Conservation (phyloP, 148 eudicot species). For the Chenopodium formosanum region DNA sequence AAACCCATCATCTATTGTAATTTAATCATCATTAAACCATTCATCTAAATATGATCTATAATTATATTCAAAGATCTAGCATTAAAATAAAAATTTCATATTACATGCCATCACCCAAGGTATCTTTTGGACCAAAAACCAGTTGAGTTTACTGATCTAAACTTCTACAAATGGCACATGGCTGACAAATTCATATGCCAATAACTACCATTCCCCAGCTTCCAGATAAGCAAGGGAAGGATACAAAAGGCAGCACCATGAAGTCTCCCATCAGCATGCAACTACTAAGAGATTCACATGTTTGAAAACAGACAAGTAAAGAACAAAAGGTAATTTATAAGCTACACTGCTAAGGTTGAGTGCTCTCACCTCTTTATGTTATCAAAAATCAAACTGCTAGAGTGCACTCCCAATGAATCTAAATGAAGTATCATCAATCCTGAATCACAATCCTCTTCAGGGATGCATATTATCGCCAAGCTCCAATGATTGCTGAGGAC, state of each 20-base stretch:
- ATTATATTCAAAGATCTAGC: too few species aligned
- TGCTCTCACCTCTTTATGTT: constrained; percentile 56
- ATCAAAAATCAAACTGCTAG: constrained; percentile 45
- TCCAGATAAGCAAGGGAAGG: background rate
- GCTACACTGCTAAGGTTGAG: background rate
- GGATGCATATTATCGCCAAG: constrained; percentile 80
- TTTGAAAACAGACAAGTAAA: background rate
- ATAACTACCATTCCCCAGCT: background rate
- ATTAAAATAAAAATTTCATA: too few species aligned
- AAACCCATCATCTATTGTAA: background rate
- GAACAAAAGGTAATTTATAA: background rate
- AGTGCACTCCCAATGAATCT: constrained; percentile 83
- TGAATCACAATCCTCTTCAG: constrained; percentile 60
- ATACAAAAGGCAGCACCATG: background rate
- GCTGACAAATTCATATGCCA: background rate
- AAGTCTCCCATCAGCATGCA: background rate
- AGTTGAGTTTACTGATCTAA: too few species aligned
- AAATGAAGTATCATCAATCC: constrained; percentile 81
- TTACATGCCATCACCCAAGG: background rate
- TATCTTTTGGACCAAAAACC: background rate
- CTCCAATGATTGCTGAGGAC: constrained; percentile 86
- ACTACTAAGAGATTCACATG: background rate
- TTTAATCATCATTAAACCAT: background rate
- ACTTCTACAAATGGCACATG: background rate
- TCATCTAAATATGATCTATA: background rate